Conservation (phyloP, 2,329 filamentous ascomycete species). For the Hirsutella minnesotensis region DNA sequence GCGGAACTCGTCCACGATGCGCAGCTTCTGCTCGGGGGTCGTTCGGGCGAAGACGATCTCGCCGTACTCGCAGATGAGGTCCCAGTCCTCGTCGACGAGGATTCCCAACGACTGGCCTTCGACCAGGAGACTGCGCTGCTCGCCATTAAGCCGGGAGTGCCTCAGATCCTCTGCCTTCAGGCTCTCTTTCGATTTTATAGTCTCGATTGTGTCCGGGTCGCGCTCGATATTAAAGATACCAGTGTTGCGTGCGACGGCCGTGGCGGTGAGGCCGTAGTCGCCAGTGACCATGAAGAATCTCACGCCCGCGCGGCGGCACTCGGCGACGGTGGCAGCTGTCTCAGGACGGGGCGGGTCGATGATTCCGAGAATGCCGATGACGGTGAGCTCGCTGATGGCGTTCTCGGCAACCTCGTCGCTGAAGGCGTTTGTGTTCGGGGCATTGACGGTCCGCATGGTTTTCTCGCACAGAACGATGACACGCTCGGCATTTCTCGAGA, state of each 20-base stretch:
- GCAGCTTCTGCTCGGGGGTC: constrained; percentile 57
- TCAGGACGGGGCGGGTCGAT: constrained; percentile 33
- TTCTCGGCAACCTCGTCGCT: constrained; percentile 33
- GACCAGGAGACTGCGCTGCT: constrained; percentile 17
- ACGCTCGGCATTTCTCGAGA: constrained; percentile 29
- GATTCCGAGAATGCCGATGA: constrained; percentile 41
- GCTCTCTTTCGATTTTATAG: constrained; percentile 2
- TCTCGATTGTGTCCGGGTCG: constrained; percentile 24
- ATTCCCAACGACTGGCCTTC: constrained; percentile 49
- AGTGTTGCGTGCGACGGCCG: constrained; percentile 53
- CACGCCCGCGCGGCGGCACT: constrained; percentile 31
- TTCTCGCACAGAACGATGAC: constrained; percentile 31
- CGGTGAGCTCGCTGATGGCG: constrained; percentile 28
- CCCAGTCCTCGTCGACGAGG: constrained; percentile 36
- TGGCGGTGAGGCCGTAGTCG: constrained; percentile 44
- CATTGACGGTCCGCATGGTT: constrained; percentile 13
- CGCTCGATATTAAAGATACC: constrained; percentile 45
- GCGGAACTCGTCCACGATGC: constrained; percentile 60
- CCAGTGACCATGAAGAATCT: constrained; percentile 36
- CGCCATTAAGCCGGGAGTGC: constrained; percentile 9
- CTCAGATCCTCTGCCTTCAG: constrained; percentile 2
- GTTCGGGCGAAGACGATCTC: constrained; percentile 58
- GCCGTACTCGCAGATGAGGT: constrained; percentile 33
- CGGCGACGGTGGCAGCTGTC: constrained; percentile 25
- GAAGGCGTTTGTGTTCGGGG: constrained; percentile 31